Base-by-base conservation (phyloP, 257 asterid species). In the Schizonepeta tenuifolia region DNA sequence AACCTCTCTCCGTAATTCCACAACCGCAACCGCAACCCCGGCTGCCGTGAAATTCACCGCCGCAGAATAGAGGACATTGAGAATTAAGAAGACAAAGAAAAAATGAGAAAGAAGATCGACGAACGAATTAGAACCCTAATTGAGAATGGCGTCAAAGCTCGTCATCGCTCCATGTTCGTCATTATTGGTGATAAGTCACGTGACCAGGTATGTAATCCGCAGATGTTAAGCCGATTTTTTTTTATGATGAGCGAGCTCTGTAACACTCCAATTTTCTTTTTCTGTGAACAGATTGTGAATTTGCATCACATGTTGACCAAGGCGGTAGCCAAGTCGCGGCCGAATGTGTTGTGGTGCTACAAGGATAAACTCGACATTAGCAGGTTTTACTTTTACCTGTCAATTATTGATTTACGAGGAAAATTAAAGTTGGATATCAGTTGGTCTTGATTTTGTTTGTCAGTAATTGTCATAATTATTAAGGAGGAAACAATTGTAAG, bases 291-390 rank as follows among this genome's bases (percentile, higher is more conserved):
- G 97, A 84, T 92, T 75, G 92, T 86, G 76, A 86, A 87, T 78
- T 79, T 95, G 86, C 96, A 92, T 76, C 65, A 78, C 20, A 85
- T 95, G 90, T 75, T 92, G 74, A 81, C 85, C 62, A 87, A 95
- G 67, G 86, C 97, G 5, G 83, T 82, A 77, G 90, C 75, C 31
- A 90, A 86, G 84, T 73, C 97, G 5, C 80, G 88, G 71, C 99
- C 98, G 26, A 83, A 60, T 7, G 99, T 90, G 72, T 73, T 95
- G 55, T 95, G 99, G 99, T 95, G 99, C 83, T 95, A 92, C 83
- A 90, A 79, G 89, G 96, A 95, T 72, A 87, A 95, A 71, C 97
- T 92, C 31, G 96, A 95, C 55, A 84, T 95, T 21, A 94, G 98
- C 92, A 91, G 98, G 98, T 92, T 43, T 46, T 11, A 18, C 41